phyloP scores from a whole-genome alignment of 352 stramenopile species.

The Pythium myriotylum region DNA sequence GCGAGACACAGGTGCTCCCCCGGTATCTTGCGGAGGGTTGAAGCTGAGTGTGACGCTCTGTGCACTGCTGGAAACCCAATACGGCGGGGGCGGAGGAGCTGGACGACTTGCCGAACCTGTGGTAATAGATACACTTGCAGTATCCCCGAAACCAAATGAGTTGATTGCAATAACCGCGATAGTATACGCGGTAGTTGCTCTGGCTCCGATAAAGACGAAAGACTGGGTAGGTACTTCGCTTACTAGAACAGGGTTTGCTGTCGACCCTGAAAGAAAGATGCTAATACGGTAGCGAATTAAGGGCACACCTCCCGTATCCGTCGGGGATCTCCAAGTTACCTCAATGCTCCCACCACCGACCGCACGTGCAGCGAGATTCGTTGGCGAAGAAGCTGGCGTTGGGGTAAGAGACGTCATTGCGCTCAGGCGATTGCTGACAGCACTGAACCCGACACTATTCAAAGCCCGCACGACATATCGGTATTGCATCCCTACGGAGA shows the following conservation, averaged over 20 bases:
- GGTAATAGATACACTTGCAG: constrained; percentile 8
- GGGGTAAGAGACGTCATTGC: constrained; percentile 36
- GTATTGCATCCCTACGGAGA: constrained; percentile 39
- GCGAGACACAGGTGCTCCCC: constrained; percentile 33
- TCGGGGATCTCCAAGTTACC: constrained; percentile 32
- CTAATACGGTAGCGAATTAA: constrained; percentile 30
- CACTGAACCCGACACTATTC: constrained; percentile 40
- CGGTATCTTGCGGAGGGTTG: constrained; percentile 40
- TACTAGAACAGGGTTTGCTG: neutral
- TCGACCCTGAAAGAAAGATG: constrained; percentile 3
- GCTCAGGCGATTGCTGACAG: constrained; percentile 32
- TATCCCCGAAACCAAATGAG: constrained; percentile 24
- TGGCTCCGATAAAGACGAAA: constrained; percentile 26
- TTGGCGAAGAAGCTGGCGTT: constrained; percentile 13
- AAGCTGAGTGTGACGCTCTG: constrained; percentile 44
- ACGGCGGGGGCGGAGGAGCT: constrained; percentile 29
- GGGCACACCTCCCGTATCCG: constrained; percentile 44
- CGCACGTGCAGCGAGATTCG: constrained; percentile 7
- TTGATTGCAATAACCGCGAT: constrained; percentile 36
- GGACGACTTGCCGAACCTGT: constrained; percentile 36
- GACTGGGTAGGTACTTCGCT: neutral
- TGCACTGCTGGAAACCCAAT: constrained; percentile 20
- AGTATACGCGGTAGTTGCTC: constrained; percentile 34
- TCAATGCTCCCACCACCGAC: constrained; percentile 36
- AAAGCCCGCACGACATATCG: constrained; percentile 43